phyloP scores from a whole-genome alignment of 495 filamentous ascomycete genomes.

The Paragyromitra xinjiangensis region DNA sequence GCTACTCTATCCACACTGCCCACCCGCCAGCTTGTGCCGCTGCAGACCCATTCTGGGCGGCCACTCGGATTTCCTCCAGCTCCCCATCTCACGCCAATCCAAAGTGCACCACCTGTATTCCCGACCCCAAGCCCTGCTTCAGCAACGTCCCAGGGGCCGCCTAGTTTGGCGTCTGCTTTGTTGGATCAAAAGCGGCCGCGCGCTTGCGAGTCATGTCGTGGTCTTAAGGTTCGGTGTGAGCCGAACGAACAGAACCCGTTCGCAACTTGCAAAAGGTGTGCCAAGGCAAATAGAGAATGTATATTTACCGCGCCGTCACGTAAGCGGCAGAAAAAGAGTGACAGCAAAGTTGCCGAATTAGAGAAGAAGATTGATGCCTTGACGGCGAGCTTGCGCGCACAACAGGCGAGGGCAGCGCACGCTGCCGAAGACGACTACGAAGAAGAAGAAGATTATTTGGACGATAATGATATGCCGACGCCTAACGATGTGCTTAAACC shows the following conservation, averaged over 20 bases:
- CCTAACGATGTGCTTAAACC: conserved; percentile 10
- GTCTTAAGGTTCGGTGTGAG: conserved; percentile 90
- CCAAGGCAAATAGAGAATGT: conserved; percentile 81
- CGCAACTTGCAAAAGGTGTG: conserved; percentile 82
- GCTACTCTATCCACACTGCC: conserved; percentile 3
- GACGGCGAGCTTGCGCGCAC: conserved; percentile 72
- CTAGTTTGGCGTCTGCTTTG: background rate
- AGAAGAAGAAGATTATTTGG: conserved; percentile 51
- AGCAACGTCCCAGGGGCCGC: background rate
- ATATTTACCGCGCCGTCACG: conserved; percentile 82
- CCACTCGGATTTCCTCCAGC: conserved; percentile 23
- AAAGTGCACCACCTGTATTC: conserved; percentile 11
- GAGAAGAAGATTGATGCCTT: conserved; percentile 94
- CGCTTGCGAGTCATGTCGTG: conserved; percentile 92
- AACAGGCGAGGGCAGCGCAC: conserved; percentile 36
- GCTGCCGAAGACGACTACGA: conserved; percentile 57
- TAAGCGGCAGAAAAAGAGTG: conserved; percentile 93
- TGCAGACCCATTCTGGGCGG: conserved; percentile 8
- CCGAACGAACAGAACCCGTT: conserved; percentile 69
- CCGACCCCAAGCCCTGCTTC: background rate
- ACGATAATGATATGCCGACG: conserved; percentile 24
- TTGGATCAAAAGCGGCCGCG: conserved; percentile 77
- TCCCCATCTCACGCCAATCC: conserved; percentile 16
- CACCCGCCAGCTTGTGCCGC: conserved; percentile 3
- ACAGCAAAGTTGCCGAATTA: conserved; percentile 88